phyloP scores from a whole-genome alignment of 345 rosid species.

The Murraya paniculata region DNA sequence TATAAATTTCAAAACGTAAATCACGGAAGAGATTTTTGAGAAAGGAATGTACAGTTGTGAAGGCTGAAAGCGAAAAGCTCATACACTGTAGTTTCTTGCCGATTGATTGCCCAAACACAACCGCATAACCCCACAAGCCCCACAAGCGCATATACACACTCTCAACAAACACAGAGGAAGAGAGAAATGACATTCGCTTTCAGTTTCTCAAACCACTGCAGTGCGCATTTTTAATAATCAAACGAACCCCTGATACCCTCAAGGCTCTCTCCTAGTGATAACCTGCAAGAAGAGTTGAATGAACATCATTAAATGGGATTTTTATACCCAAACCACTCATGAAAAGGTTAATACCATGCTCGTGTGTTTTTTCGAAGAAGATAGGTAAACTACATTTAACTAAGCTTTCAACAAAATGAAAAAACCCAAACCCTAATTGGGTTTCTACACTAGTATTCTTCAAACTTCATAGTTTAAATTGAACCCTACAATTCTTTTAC shows the following conservation, averaged over 20 bases:
- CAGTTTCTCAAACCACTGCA: neutral
- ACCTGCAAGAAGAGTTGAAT: slow-evolving; percentile 27
- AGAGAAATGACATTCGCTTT: neutral
- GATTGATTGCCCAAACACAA: neutral
- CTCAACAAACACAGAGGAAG: neutral
- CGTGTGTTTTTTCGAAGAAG: neutral
- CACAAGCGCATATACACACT: neutral
- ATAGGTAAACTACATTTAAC: neutral
- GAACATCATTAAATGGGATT: neutral
- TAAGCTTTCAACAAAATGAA: neutral
- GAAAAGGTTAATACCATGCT: neutral
- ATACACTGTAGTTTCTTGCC: neutral
- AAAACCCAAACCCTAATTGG: neutral
- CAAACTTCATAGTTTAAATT: neutral
- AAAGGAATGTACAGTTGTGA: neutral
- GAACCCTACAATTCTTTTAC: neutral
- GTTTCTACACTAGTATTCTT: neutral
- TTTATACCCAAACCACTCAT: neutral
- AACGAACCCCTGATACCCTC: slow-evolving; percentile 52
- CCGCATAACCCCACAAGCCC: neutral
- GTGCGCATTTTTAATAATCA: slow-evolving; percentile 20
- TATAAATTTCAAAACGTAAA: neutral
- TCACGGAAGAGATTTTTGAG: neutral
- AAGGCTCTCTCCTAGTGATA: slow-evolving; percentile 54
- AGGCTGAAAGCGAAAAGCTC: neutral